Conservation (phyloP, 345 rosid species). For the Eutrema heterophyllum region DNA sequence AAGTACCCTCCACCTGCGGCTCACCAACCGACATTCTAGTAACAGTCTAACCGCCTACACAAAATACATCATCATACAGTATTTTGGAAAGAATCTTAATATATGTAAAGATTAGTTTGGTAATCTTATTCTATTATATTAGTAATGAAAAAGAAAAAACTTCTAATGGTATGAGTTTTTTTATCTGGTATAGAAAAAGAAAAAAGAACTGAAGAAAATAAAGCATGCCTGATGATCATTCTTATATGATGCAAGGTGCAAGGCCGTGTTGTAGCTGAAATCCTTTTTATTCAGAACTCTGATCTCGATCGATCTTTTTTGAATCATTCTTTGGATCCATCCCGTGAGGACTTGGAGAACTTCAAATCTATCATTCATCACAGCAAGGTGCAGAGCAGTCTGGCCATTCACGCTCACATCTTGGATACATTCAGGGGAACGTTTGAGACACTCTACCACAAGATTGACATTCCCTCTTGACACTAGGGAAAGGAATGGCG, state of each 20-base stretch:
- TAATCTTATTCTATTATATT: background rate
- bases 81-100: background rate
- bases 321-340: slow-evolving; percentile 8
- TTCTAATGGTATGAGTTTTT: too few species aligned
- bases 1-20: background rate
- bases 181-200: too few species aligned
- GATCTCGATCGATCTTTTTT: background rate
- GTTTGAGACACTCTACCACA: background rate
- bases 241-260: slow-evolving; percentile 28
- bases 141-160: too few species aligned
- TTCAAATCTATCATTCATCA: slow-evolving; percentile 1
- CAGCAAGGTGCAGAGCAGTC: slow-evolving; percentile 25
- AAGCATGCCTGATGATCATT: slow-evolving; percentile 21
- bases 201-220: too few species aligned
- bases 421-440: background rate
- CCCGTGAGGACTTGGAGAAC: slow-evolving; percentile 24
- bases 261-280: background rate
- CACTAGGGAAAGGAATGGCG: slow-evolving; percentile 13
- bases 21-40: background rate
- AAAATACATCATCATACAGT: background rate
- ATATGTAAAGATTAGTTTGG: background rate
- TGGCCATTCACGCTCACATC: background rate
- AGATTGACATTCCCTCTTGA: background rate
- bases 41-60: background rate
- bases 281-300: background rate